Evolutionary conservation across 805 yeast species (phyloP), one percentile per base, ranked within the genome.

Genomic region (Ogataea philodendri): DNA sequence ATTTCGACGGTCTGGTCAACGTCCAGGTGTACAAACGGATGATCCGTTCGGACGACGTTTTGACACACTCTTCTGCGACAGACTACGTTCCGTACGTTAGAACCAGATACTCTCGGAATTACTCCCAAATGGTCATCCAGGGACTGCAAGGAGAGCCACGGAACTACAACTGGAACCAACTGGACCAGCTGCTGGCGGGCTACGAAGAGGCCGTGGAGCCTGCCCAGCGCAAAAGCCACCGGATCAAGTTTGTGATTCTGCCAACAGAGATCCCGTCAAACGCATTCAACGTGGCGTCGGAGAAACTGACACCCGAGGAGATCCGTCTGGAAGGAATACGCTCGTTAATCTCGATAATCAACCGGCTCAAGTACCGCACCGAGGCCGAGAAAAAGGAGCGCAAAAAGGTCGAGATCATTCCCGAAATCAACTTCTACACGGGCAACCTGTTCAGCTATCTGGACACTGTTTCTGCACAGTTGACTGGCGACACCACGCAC

Each of bases 141-240:
- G 75, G 79, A 2, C 62, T 74, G 13, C 70, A 72, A 26, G 69
- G 69, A 10, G 71, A 70, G 21, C 72, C 81, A 3, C 60, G 72
- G 27, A 63, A 67, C 9, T 74, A 77, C 43, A 88, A 89, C 44
- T 93, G 98, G 98, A 89, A 89, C 49, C 83, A 80, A 44, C 69
- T 89, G 47, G 99, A 93, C 63, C 96, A 87, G 52, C 74, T 76
- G 15, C 59, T 89, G n/a, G 95, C 97, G 1, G 98, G 98, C 0
- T 84, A 81, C 55, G 88, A 82, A 18, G 96, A 87, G 46, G 74
- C 77, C 1, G 63, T 76, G 37, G 76, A 78, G 9, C 76, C 70
- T 11, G 72, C 70, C 8, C 67, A 69, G 39, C 72, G 70, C 39
- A 69, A 71, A 21, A 66, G 71, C 46, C 83, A 78, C 54, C 69